Percentiles rank a stretch among this genome's conserved stretches.
These are phyloP conservation scores for Rostrohypoxylon terebratum DNA, from an alignment of 495 filamentous ascomycete genomes.

Conservation along the genomic window DNA sequence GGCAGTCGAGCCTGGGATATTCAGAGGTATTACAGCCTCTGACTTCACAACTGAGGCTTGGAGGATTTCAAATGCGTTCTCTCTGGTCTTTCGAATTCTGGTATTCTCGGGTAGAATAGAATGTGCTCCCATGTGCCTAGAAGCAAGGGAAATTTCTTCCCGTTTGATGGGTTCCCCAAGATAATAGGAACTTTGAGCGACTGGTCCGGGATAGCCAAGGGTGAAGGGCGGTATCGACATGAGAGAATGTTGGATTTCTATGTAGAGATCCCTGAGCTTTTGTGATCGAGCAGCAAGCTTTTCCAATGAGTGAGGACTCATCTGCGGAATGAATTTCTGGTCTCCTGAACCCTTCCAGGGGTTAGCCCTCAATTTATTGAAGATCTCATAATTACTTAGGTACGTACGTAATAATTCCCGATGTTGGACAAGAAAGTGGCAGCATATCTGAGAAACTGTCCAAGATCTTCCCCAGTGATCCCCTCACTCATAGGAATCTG, in stretches of 20 bases:
- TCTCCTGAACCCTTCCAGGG: slow-evolving; percentile 42
- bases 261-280: slow-evolving; percentile 24
- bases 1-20: slow-evolving; percentile 1
- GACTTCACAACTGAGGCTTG: slow-evolving; percentile 21
- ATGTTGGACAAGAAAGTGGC: slow-evolving; percentile 53
- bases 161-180: neutral
- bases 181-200: slow-evolving; percentile 48
- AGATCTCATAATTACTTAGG: neutral
- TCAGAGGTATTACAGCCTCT: neutral
- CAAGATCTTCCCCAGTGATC: slow-evolving; percentile 36
- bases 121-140: slow-evolving; percentile 15
- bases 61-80: slow-evolving; percentile 28
- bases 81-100: slow-evolving; percentile 25
- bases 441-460: slow-evolving; percentile 48
- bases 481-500: neutral
- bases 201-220: slow-evolving; percentile 47
- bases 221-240: slow-evolving; percentile 34
- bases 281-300: slow-evolving; percentile 18
- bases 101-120: slow-evolving; percentile 40
- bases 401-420: slow-evolving; percentile 52
- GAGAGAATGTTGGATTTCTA: slow-evolving; percentile 11
- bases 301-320: slow-evolving; percentile 1
- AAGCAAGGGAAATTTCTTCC: slow-evolving; percentile 30
- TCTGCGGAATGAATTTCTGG: slow-evolving; percentile 23
- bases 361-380: slow-evolving; percentile 12